phyloP scores from a whole-genome alignment of 768 basidiomycete species.

The Boletus rex-veris region DNA sequence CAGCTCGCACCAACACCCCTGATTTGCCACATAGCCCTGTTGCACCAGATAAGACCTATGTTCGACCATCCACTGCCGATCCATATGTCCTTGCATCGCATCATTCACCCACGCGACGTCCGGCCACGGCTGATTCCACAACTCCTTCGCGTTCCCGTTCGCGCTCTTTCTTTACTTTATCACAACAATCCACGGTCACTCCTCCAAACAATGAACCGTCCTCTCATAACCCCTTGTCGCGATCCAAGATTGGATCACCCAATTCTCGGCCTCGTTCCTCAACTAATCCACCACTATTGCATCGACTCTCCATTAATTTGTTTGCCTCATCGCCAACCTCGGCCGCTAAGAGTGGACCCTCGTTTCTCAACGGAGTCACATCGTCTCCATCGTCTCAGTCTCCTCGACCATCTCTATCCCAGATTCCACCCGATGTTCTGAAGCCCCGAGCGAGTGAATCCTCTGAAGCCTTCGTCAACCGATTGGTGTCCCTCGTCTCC shows the following conservation, averaged over 20 bases:
- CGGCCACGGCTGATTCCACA: conserved; percentile 42
- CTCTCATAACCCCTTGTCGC: conserved; percentile 2
- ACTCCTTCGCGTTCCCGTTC: conserved; percentile 34
- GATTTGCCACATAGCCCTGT: conserved; percentile 10
- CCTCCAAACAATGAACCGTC: conserved; percentile 7
- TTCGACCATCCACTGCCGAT: conserved; percentile 19
- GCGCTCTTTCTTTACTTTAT: conserved; percentile 26
- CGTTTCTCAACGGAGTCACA: conserved; percentile 7
- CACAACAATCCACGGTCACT: conserved; percentile 16
- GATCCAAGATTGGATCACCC: conserved; percentile 27
- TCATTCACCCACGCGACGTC: conserved; percentile 30
- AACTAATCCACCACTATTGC: conserved; percentile 68
- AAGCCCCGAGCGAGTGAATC: conserved; percentile 62
- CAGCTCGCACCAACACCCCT: conserved; percentile 7
- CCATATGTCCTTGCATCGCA: conserved; percentile 13
- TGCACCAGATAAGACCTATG: conserved; percentile 3
- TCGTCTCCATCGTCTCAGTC: conserved; percentile 35
- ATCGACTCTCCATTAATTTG: conserved; percentile 65
- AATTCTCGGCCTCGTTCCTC: conserved; percentile 45
- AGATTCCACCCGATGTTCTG: conserved; percentile 43
- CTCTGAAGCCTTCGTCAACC: conserved; percentile 62
- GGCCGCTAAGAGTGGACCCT: conserved; percentile 12
- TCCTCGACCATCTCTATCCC: conserved; percentile 45
- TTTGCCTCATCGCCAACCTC: conserved; percentile 48
- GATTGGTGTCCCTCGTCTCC: conserved; percentile 61